These are phyloP conservation scores for Paradendryphiella salina DNA, from an alignment of 2,329 filamentous ascomycete genomes.

Conservation along the genomic window DNA sequence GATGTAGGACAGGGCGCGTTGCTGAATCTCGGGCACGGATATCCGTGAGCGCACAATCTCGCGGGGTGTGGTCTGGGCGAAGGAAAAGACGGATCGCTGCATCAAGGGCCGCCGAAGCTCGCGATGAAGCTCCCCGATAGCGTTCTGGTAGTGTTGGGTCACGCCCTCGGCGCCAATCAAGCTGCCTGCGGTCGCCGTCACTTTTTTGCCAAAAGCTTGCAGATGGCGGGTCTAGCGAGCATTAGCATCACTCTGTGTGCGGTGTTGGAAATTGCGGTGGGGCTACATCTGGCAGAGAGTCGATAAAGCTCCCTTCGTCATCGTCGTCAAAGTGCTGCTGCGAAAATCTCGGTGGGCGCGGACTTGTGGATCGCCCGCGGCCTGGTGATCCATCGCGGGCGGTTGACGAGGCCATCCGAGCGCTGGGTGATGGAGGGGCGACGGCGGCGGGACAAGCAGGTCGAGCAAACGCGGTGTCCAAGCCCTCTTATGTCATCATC, in stretches of 20 bases:
- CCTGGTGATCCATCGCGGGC: slow-evolving; percentile 37
- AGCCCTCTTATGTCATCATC: slow-evolving; percentile 15
- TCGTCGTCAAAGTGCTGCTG: slow-evolving; percentile 28
- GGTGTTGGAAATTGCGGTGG: background rate
- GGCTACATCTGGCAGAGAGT: slow-evolving; percentile 40
- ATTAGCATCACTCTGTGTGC: slow-evolving; percentile 22
- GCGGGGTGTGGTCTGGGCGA: slow-evolving; percentile 88
- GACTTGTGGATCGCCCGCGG: slow-evolving; percentile 31
- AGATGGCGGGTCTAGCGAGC: slow-evolving; percentile 73
- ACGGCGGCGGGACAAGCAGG: background rate
- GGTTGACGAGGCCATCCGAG: slow-evolving; percentile 36
- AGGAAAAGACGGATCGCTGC: slow-evolving; percentile 87
- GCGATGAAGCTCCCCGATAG: slow-evolving; percentile 86
- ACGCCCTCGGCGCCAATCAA: slow-evolving; percentile 68
- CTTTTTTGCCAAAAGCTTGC: slow-evolving; percentile 91
- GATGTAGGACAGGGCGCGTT: slow-evolving; percentile 83
- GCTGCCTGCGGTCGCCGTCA: slow-evolving; percentile 89
- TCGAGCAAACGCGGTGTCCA: background rate
- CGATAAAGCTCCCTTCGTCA: slow-evolving; percentile 39
- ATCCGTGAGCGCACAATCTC: slow-evolving; percentile 91
- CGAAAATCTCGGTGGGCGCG: slow-evolving; percentile 23
- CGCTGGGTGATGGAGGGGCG: slow-evolving; percentile 9
- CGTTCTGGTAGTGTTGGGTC: slow-evolving; percentile 75
- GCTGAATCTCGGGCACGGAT: slow-evolving; percentile 89
- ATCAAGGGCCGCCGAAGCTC: slow-evolving; percentile 81